Percentiles rank a stretch among this genome's conserved stretches.
phyloP scores from a whole-genome alignment of 2,329 filamentous ascomycete species.

The Diaporthe sp. region DNA sequence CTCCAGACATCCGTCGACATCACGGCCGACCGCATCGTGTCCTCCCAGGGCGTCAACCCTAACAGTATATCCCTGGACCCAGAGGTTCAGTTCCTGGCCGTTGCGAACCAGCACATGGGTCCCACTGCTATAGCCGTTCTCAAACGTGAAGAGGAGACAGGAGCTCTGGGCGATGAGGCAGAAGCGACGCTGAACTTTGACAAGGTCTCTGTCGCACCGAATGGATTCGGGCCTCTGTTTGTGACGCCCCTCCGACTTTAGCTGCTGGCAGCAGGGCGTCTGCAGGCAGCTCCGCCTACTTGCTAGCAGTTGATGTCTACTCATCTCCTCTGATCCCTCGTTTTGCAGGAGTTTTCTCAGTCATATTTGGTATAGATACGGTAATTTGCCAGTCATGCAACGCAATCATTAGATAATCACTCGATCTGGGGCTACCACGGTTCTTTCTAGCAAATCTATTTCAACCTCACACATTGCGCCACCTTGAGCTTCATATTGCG shows the following conservation, averaged over 20 bases:
- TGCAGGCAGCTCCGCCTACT: background rate
- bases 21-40: slow-evolving; percentile 44
- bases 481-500: background rate
- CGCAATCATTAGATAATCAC: background rate
- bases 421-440: no score
- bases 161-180: slow-evolving; percentile 42
- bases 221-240: slow-evolving; percentile 46
- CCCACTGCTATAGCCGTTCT: slow-evolving; percentile 52
- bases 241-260: slow-evolving; percentile 33
- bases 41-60: slow-evolving; percentile 49
- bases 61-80: slow-evolving; percentile 57
- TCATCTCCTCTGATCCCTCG: background rate
- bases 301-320: background rate
- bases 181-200: slow-evolving; percentile 39
- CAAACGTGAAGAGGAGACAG: slow-evolving; percentile 41
- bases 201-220: background rate
- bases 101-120: slow-evolving; percentile 54
- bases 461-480: background rate
- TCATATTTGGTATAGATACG: background rate
- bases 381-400: background rate
- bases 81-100: slow-evolving; percentile 50
- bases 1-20: slow-evolving; percentile 51
- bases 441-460: no score
- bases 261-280: background rate
- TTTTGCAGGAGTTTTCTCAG: background rate